Evolutionary conservation across 1,139 yeast genomes (phyloP).

Genomic region (Suhomyces yuchorum): DNA sequence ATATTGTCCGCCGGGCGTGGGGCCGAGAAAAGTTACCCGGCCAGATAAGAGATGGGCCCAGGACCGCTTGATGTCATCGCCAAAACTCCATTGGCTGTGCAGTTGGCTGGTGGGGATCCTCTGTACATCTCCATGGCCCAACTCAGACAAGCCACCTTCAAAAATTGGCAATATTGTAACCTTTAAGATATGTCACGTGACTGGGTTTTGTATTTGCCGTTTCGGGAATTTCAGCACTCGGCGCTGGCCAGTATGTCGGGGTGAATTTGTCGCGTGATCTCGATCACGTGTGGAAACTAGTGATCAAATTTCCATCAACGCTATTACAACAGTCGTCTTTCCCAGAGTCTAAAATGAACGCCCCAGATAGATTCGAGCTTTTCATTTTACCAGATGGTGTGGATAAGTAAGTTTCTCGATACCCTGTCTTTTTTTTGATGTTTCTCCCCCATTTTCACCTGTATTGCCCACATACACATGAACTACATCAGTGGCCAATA

Average conservation of each 20-base stretch:
- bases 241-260: no score
- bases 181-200: slow-evolving; percentile 5
- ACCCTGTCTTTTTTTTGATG: neutral
- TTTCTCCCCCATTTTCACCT: neutral
- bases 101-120: neutral
- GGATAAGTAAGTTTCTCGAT: slow-evolving; percentile 58
- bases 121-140: no score
- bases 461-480: neutral
- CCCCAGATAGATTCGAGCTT: slow-evolving; percentile 97
- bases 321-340: neutral
- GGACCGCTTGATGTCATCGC: neutral
- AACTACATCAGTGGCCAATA: neutral
- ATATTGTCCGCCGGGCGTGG: slow-evolving; percentile 5
- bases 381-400: slow-evolving; percentile 98
- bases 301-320: slow-evolving; percentile 1
- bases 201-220: neutral
- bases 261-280: neutral
- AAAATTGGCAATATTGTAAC: no score
- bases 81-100: neutral
- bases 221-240: neutral
- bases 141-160: no score
- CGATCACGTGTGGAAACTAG: neutral
- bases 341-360: slow-evolving; percentile 63
- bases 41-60: slow-evolving; percentile 1
- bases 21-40: slow-evolving; percentile 11